A percentile compares a stretch with the other conserved stretches of the same genome.
Evolutionary conservation across 2,329 filamentous ascomycete species (phyloP).

Genomic region (Aureobasidium sp.): DNA sequence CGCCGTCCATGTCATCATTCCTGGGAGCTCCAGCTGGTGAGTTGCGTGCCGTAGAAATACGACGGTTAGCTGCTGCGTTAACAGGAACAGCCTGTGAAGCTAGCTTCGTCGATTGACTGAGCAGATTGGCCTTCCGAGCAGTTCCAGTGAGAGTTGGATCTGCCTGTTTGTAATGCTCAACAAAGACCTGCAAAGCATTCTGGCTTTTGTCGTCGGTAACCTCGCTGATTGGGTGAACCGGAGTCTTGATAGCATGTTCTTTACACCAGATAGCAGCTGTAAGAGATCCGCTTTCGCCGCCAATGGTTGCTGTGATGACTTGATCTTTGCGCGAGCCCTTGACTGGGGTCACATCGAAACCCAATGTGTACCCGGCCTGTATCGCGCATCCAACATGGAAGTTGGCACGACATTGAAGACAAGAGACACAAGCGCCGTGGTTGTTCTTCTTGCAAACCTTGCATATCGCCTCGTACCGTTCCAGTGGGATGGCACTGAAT

Average conservation of each 20-base stretch:
- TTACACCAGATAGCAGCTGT: conserved; percentile 88
- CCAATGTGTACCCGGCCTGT: conserved; percentile 72
- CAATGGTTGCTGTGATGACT: conserved; percentile 70
- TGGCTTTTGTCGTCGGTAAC: conserved; percentile 61
- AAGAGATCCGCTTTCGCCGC: conserved; percentile 74
- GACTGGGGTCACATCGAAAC: conserved; percentile 83
- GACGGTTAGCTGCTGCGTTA: conserved; percentile 28
- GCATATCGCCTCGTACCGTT: conserved; percentile 70
- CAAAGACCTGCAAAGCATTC: conserved; percentile 79
- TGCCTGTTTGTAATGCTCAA: conserved; percentile 87
- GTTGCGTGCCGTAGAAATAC: conserved; percentile 33
- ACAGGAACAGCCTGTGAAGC: conserved; percentile 29
- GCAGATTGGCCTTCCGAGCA: conserved; percentile 80
- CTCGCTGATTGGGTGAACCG: conserved; percentile 74
- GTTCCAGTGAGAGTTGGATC: conserved; percentile 86
- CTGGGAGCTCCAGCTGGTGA: conserved; percentile 27
- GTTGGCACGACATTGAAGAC: conserved; percentile 62
- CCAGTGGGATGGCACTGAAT: conserved; percentile 70
- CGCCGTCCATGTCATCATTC: conserved; percentile 23
- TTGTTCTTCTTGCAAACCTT: conserved; percentile 69
- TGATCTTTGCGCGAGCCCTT: conserved; percentile 83
- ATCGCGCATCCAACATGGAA: conserved; percentile 91
- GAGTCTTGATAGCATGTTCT: conserved; percentile 65
- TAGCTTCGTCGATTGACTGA: conserved; percentile 57
- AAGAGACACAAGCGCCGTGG: conserved; percentile 71